phyloP scores from a whole-genome alignment of 139 green algal species.

The Chlorella sp. region DNA sequence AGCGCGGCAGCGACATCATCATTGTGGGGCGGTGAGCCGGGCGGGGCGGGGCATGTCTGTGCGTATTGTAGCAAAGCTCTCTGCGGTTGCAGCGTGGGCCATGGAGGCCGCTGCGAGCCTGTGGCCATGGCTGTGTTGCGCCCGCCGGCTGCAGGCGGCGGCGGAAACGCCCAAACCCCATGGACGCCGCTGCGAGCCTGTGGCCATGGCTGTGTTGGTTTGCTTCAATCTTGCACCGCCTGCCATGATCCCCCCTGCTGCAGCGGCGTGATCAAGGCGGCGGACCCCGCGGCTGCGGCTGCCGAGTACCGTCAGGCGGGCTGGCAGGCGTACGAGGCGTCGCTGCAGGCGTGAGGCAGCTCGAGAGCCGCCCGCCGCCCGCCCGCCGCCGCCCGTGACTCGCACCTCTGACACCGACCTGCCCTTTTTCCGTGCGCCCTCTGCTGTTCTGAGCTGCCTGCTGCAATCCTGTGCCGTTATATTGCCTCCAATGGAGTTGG shows the following conservation, averaged over 20 bases:
- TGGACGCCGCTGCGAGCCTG: no score
- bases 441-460: no score
- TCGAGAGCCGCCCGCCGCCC: neutral
- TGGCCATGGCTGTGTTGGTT: no score
- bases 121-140: no score
- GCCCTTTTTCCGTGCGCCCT: neutral
- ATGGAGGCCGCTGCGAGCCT: slow-evolving; percentile 80
- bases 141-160: no score
- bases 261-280: slow-evolving; percentile 57
- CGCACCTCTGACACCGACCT: neutral
- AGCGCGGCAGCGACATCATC: slow-evolving; percentile 94
- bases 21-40: slow-evolving; percentile 84
- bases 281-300: slow-evolving; percentile 69
- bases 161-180: no score
- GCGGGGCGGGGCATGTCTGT: no score
- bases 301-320: slow-evolving; percentile 88
- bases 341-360: neutral
- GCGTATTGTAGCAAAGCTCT: no score
- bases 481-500: no score
- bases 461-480: no score
- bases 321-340: slow-evolving; percentile 88
- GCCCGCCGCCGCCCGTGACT: neutral
- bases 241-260: slow-evolving; percentile 60
- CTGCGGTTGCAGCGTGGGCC: no score
- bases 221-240: no score